Evolutionary conservation across 2,329 filamentous ascomycete genomes (phyloP), one percentile per base, ranked within the genome.

Genomic region (Aspergillus transmontanensis): DNA sequence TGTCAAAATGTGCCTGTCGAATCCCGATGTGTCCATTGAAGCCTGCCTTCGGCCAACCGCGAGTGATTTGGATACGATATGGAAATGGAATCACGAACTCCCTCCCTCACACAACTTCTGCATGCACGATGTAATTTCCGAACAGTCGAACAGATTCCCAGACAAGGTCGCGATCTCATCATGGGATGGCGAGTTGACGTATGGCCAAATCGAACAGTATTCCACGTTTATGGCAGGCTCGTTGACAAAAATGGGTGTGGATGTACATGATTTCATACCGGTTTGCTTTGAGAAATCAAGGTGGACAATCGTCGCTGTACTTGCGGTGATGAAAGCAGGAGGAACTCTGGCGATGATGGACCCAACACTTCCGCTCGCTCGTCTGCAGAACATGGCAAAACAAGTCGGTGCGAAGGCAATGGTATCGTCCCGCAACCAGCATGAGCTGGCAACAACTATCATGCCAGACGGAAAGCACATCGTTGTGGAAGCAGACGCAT

Each of bases 81-180:
- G 83, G 83, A 69, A 70, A 4, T 83, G 82, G 80, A 85, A 84
- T 53, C 72, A 80, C 32, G 63, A 74, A 2, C 64, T 84, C 2
- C 82, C 82, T 23, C 78, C 80, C 2, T 75, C 76, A 1, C 74
- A 80, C 59, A 72, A 77, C 41, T 78, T 76, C 45, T 83, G 82
- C 68, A 83, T 83, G 75, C 81, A 85, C 64, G 80, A 82, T 1
- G 75, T 83, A 60, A 71, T 85, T 19, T 70, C 78, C 5, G 68
- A 73, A 30, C 68, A 66, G 57, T 71, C 72, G 4, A 64, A 60
- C 5, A 65, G 68, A 43, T 64, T 64, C 14, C 68, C 71, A 14
- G 65, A 70, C 9, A 75, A 74, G 57, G 64, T 68, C 6, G 74
- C 71, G 2, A 74, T 76, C 36, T 66, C 64, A 14, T 75, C 74